These are phyloP conservation scores for Ogataea angusta DNA, from an alignment of 805 yeast genomes.

Conservation along the genomic window DNA sequence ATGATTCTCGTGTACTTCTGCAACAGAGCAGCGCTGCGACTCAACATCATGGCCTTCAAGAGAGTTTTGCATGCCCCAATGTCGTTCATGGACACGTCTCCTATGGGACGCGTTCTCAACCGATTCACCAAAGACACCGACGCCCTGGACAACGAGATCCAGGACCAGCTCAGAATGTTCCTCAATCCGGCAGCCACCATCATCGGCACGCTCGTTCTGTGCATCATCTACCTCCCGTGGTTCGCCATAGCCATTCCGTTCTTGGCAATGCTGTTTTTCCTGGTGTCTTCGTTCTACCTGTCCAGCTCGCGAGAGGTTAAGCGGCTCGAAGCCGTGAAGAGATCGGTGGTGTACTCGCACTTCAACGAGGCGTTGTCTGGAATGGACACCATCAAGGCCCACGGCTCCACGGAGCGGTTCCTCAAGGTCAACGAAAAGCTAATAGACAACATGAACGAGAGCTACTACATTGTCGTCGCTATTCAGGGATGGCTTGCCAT, in stretches of 20 bases:
- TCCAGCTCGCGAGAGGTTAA: slow-evolving; percentile 74
- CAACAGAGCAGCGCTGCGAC: slow-evolving; percentile 48
- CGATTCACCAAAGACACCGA: slow-evolving; percentile 88
- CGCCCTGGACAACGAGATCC: slow-evolving; percentile 73
- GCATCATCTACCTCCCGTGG: slow-evolving; percentile 51
- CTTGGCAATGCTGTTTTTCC: slow-evolving; percentile 42
- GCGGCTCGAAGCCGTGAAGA: slow-evolving; percentile 67
- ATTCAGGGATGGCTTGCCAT: slow-evolving; percentile 65
- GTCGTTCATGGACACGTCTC: slow-evolving; percentile 80
- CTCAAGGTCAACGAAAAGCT: slow-evolving; percentile 40
- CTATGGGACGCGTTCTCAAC: slow-evolving; percentile 81
- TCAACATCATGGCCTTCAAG: slow-evolving; percentile 61
- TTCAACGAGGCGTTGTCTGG: slow-evolving; percentile 71
- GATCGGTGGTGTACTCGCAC: slow-evolving; percentile 68
- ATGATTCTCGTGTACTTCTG: slow-evolving; percentile 46
- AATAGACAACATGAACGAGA: slow-evolving; percentile 64
- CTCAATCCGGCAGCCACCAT: slow-evolving; percentile 44
- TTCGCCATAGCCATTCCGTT: slow-evolving; percentile 65
- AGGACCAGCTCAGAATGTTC: slow-evolving; percentile 65
- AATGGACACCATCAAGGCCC: slow-evolving; percentile 61
- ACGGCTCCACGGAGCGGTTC: slow-evolving; percentile 41
- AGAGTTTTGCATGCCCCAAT: slow-evolving; percentile 73
- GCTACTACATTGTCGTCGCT: slow-evolving; percentile 54
- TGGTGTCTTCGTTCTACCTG: slow-evolving; percentile 56
- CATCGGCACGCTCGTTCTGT: slow-evolving; percentile 34